phyloP scores from a whole-genome alignment of 1,284 basidiomycete genomes.

The Rhodotorula sp. region DNA sequence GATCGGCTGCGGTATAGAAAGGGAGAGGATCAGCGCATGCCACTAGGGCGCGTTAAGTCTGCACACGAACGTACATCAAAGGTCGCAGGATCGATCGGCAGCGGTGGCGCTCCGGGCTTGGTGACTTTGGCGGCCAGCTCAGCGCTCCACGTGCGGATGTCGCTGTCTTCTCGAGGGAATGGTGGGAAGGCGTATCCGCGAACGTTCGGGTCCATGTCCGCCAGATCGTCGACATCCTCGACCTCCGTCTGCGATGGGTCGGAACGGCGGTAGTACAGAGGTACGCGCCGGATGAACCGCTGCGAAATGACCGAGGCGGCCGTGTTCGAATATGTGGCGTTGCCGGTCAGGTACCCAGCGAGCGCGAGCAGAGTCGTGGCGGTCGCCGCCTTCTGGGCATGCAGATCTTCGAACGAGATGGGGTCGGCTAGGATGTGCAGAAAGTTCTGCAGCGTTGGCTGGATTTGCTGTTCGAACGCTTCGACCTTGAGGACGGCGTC shows the following conservation, averaged over 20 bases:
- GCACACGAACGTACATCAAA: constrained; percentile 39
- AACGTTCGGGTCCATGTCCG: constrained; percentile 26
- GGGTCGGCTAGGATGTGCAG: constrained; percentile 11
- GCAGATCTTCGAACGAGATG: constrained; percentile 4
- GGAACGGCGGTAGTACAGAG: constrained; percentile 29
- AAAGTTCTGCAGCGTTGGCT: constrained; percentile 4
- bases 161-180: constrained; percentile 26
- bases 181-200: constrained; percentile 44
- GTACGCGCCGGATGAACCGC: constrained; percentile 37
- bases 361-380: constrained; percentile 39
- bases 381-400: constrained; percentile 30
- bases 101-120: constrained; percentile 20
- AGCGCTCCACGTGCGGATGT: constrained; percentile 25
- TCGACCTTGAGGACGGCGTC: constrained; percentile 34
- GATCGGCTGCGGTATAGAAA: constrained; percentile 22
- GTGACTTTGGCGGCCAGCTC: constrained; percentile 12
- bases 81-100: constrained; percentile 38
- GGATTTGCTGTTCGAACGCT: constrained; percentile 28
- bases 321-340: constrained; percentile 30
- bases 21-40: not conserved
- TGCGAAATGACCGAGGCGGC: constrained; percentile 34
- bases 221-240: not conserved
- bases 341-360: constrained; percentile 40
- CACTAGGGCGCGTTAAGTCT: fast-evolving
- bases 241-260: constrained; percentile 6